Evolutionary conservation across 805 yeast genomes (phyloP).

Genomic region (Cyberlindnera euphorbiiphila): DNA sequence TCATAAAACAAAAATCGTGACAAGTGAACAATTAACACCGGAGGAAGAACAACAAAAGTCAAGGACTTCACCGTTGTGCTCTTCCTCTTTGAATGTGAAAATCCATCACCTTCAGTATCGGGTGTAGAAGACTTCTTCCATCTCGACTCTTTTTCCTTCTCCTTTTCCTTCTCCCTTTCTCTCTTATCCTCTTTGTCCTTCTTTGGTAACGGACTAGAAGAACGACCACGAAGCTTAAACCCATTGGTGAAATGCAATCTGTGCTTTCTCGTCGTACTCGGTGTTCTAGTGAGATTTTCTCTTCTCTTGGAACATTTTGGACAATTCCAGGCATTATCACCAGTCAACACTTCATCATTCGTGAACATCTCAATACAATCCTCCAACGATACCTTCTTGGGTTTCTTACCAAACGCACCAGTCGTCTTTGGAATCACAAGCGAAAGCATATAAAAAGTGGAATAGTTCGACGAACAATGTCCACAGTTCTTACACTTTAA

Average conservation of each 20-base stretch:
- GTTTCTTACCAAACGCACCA: conserved; percentile 28
- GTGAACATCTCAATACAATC: conserved; percentile 64
- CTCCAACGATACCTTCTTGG: conserved; percentile 43
- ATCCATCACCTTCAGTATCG: conserved; percentile 3
- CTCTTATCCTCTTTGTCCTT: conserved; percentile 7
- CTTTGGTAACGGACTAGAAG: conserved; percentile 24
- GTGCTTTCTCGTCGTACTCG: conserved; percentile 16
- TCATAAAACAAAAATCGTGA: conserved; percentile 67
- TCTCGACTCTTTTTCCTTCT: conserved; percentile 11
- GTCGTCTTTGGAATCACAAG: conserved; percentile 49
- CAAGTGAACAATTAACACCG: conserved; percentile 73
- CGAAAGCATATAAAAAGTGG: conserved; percentile 60
- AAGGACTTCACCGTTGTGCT: conserved; percentile 62
- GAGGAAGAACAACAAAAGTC: conserved; percentile 75
- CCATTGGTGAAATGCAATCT: conserved; percentile 22
- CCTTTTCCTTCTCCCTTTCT: conserved; percentile 6
- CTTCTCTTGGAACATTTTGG: conserved; percentile 51
- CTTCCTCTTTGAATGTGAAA: conserved; percentile 9
- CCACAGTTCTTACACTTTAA: conserved; percentile 65
- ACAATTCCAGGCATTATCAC: conserved; percentile 83
- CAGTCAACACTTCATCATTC: conserved; percentile 57
- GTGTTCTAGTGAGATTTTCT: not conserved
- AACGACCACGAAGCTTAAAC: conserved; percentile 28
- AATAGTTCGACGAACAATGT: conserved; percentile 52
- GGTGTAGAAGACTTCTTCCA: conserved; percentile 24